Base-by-base conservation (phyloP, 371 early-diverging fungal genomes). In the Encephalitozoon hellem region DNA sequence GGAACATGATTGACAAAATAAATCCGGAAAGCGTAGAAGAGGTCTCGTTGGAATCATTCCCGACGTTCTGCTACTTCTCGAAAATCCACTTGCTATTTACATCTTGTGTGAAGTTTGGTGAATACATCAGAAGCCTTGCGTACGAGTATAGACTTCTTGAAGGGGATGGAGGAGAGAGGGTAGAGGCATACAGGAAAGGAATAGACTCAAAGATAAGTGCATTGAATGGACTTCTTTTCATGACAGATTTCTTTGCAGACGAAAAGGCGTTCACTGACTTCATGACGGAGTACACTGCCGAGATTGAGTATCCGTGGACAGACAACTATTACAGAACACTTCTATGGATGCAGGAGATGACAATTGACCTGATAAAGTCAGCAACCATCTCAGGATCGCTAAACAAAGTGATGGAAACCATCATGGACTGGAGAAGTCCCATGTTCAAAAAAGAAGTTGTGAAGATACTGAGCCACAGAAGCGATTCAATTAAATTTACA, bases 51-150 rank as follows among this genome's bases (percentile, higher is more conserved):
- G 30, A 0, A 25, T 42, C 52, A 6, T 69, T 76, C 51, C 28
- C 55, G 23, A 69, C 76, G 21, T 32, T 52, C n/a, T 28, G 69
- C 23, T 77, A 64, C 49, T 70, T 77, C 43, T 9, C 30, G 3
- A 69, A 70, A 39, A 41, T 77, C 9, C 39, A 53, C 30, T 49
- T 77, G 18, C n/a, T 32, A 6, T 28, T 26, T 21, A 25, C 54
- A 42, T 71, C 65, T 34, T 49, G 28, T 32, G 30, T 42, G 25
- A 59, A 59, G 67, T 42, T 64, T 34, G 32, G 69, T 4, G 77
- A 77, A 23, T 25, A 55, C 23, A 39, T 39, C 11, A 72, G 23
- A 54, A 47, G 32, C 25, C 47, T 72, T 30, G 39, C 51, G 9
- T 63, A 72, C 32, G 72, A 72, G 8, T 53, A 38, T n/a, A 30